Percentiles rank a stretch among this genome's conserved stretches.
Conservation (phyloP, 73 alveolate species). For the Tetrahymena malaccensis region DNA sequence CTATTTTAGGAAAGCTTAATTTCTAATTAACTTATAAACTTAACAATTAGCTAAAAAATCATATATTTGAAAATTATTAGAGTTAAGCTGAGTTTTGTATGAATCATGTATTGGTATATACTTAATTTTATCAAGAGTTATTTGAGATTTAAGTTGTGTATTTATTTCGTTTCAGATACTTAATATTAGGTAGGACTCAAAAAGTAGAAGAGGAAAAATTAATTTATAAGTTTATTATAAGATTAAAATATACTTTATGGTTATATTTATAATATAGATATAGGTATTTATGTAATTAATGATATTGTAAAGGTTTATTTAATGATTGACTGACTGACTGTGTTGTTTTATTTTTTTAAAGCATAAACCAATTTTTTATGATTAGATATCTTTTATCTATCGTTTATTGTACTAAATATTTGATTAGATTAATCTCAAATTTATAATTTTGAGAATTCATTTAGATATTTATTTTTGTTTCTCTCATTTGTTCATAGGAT, state of each 20-base stretch:
- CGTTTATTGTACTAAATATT: no score
- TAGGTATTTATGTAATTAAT: neutral
- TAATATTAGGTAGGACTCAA: neutral
- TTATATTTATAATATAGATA: neutral
- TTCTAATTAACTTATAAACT: no score
- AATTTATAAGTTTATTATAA: neutral
- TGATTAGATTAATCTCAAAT: neutral
- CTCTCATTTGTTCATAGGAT: neutral
- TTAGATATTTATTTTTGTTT: neutral
- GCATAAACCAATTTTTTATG: neutral
- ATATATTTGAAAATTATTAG: no score
- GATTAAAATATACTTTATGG: neutral
- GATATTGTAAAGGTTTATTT: neutral
- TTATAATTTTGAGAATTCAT: neutral
- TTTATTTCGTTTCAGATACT: no score
- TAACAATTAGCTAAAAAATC: no score
- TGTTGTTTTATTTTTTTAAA: no score
- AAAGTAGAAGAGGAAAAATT: neutral
- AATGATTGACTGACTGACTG: neutral
- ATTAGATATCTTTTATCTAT: no score
- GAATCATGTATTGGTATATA: no score
- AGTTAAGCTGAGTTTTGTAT: no score
- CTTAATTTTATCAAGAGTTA: no score
- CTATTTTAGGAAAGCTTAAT: no score
- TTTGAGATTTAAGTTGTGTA: no score